Percentiles rank a stretch among this genome's conserved stretches.
These are phyloP conservation scores for Marasmius sp. DNA, from an alignment of 1,284 basidiomycete genomes.

Conservation along the genomic window DNA sequence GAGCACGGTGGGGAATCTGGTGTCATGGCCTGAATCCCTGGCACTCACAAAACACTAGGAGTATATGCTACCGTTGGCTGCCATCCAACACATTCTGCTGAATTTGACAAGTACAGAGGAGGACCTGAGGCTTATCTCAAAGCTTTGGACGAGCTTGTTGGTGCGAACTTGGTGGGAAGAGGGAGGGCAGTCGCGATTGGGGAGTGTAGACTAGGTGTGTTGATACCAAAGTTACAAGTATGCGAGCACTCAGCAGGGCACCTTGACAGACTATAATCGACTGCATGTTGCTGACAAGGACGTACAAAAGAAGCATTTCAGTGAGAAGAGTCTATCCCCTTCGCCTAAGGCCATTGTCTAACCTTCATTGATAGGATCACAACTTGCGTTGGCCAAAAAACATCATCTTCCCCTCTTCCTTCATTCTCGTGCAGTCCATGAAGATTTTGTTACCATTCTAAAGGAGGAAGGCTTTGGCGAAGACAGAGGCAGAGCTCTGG, in stretches of 20 bases:
- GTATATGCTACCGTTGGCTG: constrained; percentile 82
- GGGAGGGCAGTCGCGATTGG: constrained; percentile 77
- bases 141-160: constrained; percentile 59
- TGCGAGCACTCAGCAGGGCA: too few relatives aligned
- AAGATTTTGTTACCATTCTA: constrained; percentile 74
- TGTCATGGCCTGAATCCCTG: too few relatives aligned
- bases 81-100: constrained; percentile 82
- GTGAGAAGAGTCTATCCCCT: constrained; percentile 29
- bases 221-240: background rate
- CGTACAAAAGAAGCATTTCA: constrained; percentile 71
- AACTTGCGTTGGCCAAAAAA: constrained; percentile 72
- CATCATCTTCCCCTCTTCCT: constrained; percentile 81
- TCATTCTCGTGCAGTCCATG: constrained; percentile 78
- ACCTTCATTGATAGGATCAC: constrained; percentile 38
- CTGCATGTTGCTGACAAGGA: constrained; percentile 68
- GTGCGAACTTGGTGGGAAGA: constrained; percentile 49
- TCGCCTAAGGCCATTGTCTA: background rate
- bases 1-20: constrained; percentile 44
- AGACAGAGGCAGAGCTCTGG: constrained; percentile 53
- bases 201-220: constrained; percentile 81
- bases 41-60: constrained; percentile 33
- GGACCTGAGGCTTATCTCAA: constrained; percentile 69
- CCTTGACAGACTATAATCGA: constrained; percentile 75
- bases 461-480: constrained; percentile 63
- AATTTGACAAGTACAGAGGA: constrained; percentile 65